phyloP scores from a whole-genome alignment of 352 stramenopile species.

The Globisporangium spinosum region DNA sequence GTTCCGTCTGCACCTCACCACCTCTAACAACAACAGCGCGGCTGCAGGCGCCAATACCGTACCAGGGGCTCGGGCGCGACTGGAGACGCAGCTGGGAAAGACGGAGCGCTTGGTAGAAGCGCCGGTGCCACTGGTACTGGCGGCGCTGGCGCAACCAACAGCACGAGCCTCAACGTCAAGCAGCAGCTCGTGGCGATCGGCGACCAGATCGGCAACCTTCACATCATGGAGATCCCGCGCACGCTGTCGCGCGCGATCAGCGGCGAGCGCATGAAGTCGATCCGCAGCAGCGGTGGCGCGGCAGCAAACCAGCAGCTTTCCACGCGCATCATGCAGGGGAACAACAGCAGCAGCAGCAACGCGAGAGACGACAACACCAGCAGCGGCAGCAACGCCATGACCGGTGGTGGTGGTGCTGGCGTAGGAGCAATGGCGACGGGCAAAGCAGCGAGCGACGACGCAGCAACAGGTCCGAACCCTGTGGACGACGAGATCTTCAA shows the following conservation, averaged over 20 bases:
- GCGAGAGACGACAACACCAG: constrained; percentile 24
- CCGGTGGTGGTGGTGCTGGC: neutral
- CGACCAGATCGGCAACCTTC: constrained; percentile 90
- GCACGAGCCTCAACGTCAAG: constrained; percentile 45
- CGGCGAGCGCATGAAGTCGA: constrained; percentile 72
- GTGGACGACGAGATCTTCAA: constrained; percentile 71
- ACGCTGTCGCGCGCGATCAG: constrained; percentile 77
- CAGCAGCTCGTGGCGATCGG: constrained; percentile 90
- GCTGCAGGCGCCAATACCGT: neutral
- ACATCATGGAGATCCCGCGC: constrained; percentile 91
- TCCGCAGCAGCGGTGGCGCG: constrained; percentile 20
- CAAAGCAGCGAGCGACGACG: neutral
- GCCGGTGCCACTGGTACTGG: constrained; percentile 2
- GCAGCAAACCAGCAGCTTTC: constrained; percentile 9
- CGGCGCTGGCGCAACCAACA: constrained; percentile 9
- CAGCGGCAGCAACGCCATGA: constrained; percentile 21
- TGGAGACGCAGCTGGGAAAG: constrained; percentile 12
- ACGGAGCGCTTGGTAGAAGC: neutral
- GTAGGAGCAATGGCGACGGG: neutral
- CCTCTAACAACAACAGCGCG: constrained; percentile 2
- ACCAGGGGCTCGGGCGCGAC: constrained; percentile 3
- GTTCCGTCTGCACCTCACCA: constrained; percentile 45
- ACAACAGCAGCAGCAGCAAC: constrained; percentile 22
- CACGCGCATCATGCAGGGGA: constrained; percentile 19
- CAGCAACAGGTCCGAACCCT: constrained; percentile 1